Evolutionary conservation across 805 yeast genomes (phyloP), one percentile per base, ranked within the genome.

Genomic region (Hanseniaspora jakobsenii): DNA sequence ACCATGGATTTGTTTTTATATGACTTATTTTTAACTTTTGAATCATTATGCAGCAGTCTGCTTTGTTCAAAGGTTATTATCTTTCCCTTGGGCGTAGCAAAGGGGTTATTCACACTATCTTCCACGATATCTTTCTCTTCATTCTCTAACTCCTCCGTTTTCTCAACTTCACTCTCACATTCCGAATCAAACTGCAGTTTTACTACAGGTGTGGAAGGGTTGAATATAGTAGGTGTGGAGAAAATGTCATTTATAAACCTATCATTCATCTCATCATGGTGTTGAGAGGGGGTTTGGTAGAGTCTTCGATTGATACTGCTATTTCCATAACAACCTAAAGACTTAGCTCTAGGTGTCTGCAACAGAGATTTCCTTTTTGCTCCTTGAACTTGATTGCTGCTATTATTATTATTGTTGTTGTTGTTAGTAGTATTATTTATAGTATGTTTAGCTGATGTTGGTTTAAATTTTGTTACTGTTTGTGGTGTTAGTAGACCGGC

Each of bases 21-120:
- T 16, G 39, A 29, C 2, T 22, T 6, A 13, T 35, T 30, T 17
- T 44, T 51, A 10, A 44, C 51, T 9, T 45, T 48, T 36, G 53
- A 47, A 10, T 54, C 47, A 26, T 62, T 58, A 32, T 61, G 55
- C 67, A 68, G 65, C 35, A 60, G 52, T 21, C 50, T 47, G 3
- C 63, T 59, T 40, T 61, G 47, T 16, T 59, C 58, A 32, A 54
- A 54, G 4, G 64, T 55, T 8, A 64, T 60, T 3, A 65, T 36
- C 34, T 58, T 59, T 31, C 58, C 58, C 34, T 58, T 53, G 9
- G 71, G 71, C 0, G 71, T 66, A n/a, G n/a, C n/a, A n/a, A n/a
- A n/a, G n/a, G n/a, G n/a, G n/a, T n/a, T n/a, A n/a, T n/a, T n/a
- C n/a, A n/a, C n/a, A n/a, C n/a, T n/a, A n/a, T n/a, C n/a, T n/a